Conservation (phyloP, 73 alveolate genomes). For the Symbiodinium natans region DNA sequence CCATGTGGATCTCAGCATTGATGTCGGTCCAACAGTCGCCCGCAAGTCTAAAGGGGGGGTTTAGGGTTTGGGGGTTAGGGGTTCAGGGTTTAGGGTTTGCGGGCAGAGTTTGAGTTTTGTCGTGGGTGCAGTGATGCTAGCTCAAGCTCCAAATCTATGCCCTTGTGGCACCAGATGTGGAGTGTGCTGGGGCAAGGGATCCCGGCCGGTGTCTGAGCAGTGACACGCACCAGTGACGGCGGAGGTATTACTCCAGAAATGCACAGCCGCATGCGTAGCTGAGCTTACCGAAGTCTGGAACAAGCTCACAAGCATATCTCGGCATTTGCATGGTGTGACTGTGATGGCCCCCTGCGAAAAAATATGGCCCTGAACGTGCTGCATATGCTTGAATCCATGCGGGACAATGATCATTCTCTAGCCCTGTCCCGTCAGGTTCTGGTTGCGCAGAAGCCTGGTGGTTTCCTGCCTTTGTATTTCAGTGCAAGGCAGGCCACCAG, state of each 20-base stretch:
- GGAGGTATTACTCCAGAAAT: not conserved
- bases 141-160: not conserved
- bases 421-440: conserved; percentile 4
- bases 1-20: conserved; percentile 84
- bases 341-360: too few species aligned
- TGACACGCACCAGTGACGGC: conserved; percentile 16
- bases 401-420: not conserved
- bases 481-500: too few species aligned
- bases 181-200: not conserved
- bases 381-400: too few species aligned
- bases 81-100: not conserved
- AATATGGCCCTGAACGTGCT: too few species aligned
- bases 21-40: conserved; percentile 68
- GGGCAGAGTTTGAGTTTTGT: not conserved
- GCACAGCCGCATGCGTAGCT: not conserved
- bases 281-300: conserved; percentile 27
- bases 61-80: too few species aligned
- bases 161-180: conserved; percentile 26
- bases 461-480: too few species aligned
- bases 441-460: too few species aligned
- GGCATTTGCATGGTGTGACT: too few species aligned
- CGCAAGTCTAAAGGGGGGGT: not conserved
- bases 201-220: not conserved
- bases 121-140: not conserved
- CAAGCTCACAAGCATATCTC: too few species aligned